These are phyloP conservation scores for Anthoceros angustus DNA, from an alignment of 225 moss, liverwort and hornwort species.

Conservation along the genomic window DNA sequence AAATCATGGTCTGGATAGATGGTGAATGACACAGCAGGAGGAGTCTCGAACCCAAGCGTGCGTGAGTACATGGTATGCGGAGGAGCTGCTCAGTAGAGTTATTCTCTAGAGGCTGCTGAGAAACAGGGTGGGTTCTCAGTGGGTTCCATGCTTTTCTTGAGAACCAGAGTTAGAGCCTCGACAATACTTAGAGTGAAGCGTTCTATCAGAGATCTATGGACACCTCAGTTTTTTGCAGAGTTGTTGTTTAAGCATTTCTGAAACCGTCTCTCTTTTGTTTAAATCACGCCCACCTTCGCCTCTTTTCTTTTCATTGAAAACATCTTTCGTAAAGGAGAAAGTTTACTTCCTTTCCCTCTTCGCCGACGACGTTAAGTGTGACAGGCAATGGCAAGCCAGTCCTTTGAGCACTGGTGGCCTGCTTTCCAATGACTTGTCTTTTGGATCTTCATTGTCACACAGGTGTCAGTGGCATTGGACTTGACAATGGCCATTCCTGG, in stretches of 20 bases:
- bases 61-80: too few species aligned
- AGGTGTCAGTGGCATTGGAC: constrained; percentile 86
- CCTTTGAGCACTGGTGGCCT: neutral
- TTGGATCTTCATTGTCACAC: neutral
- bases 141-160: too few species aligned
- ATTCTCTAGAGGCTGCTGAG: too few species aligned
- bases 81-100: too few species aligned
- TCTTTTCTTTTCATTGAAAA: neutral
- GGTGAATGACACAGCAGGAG: too few species aligned
- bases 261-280: constrained; percentile 7
- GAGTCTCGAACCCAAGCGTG: too few species aligned
- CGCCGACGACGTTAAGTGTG: neutral
- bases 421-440: neutral
- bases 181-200: neutral
- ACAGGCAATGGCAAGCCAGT: neutral
- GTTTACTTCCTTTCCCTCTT: neutral
- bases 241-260: neutral
- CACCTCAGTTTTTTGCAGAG: neutral
- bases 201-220: neutral
- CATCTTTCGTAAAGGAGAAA: neutral
- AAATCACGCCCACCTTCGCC: neutral
- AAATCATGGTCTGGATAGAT: too few species aligned
- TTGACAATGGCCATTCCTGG: constrained; percentile 79
- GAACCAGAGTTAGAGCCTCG: too few species aligned
- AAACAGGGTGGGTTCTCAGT: too few species aligned